Evolutionary conservation across 192 early-diverging fungal species (phyloP).

Genomic region (Backusella luteola): DNA sequence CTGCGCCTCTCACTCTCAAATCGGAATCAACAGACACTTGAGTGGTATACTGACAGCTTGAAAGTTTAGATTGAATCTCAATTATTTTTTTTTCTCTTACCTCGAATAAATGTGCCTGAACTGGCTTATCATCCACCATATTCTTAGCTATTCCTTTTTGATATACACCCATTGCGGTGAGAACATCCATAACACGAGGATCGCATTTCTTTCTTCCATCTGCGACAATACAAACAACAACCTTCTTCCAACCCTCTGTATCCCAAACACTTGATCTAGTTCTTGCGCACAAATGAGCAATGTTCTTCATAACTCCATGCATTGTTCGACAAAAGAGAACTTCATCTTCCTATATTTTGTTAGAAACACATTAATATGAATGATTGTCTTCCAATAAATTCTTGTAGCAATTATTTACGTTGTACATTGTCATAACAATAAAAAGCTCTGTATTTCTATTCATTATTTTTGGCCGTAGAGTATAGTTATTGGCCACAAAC

Average conservation of each 20-base stretch:
- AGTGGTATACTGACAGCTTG: conserved; percentile 67
- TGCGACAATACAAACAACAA: conserved; percentile 87
- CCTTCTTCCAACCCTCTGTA: conserved; percentile 84
- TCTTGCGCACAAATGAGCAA: conserved; percentile 83
- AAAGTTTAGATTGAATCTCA: neutral
- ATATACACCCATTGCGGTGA: conserved; percentile 81
- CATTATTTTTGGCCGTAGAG: conserved; percentile 61
- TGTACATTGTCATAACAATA: conserved; percentile 85
- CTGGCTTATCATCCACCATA: conserved; percentile 65
- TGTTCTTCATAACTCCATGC: conserved; percentile 88
- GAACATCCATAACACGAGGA: conserved; percentile 67
- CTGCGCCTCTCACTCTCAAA: conserved; percentile 58
- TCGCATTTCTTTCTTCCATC: conserved; percentile 84
- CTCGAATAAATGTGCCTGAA: conserved; percentile 85
- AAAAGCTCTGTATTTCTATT: conserved; percentile 72
- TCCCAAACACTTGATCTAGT: conserved; percentile 76
- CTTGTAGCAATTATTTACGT: conserved; percentile 40
- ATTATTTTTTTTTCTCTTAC: conserved; percentile 9
- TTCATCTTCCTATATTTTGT: conserved; percentile 81
- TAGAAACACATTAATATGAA: conserved; percentile 59
- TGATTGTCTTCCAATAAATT: neutral
- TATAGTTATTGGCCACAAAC: conserved; percentile 75
- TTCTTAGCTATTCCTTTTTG: conserved; percentile 71
- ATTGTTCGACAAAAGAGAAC: conserved; percentile 87
- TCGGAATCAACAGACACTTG: conserved; percentile 68